A percentile compares a stretch with the other conserved stretches of the same genome.
phyloP scores from a whole-genome alignment of 345 rosid genomes.

The Salix dunnii region DNA sequence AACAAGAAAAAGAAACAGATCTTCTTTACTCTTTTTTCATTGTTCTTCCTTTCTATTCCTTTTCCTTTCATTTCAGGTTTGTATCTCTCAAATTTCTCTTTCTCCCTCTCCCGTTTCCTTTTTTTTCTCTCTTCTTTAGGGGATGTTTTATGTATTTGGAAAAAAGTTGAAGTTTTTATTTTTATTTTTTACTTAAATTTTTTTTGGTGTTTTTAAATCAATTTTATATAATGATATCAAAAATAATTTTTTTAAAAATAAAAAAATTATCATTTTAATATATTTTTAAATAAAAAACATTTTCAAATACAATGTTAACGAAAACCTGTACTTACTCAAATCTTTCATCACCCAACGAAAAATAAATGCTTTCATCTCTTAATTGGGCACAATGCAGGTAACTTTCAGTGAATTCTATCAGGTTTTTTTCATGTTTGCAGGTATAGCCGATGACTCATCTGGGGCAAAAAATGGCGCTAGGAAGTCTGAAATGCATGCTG shows the following conservation, averaged over 20 bases:
- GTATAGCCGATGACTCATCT: slow-evolving; percentile 45
- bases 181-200: too few species aligned
- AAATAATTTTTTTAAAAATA: too few species aligned
- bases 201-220: too few species aligned
- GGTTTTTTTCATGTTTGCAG: slow-evolving; percentile 31
- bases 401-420: too few species aligned
- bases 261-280: too few species aligned
- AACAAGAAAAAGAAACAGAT: slow-evolving; percentile 21
- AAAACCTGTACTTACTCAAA: too few species aligned
- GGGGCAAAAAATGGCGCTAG: slow-evolving; percentile 31
- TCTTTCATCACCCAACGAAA: background rate
- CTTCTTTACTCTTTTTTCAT: slow-evolving; percentile 9
- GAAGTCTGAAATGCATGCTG: slow-evolving; percentile 37
- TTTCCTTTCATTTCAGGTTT: slow-evolving; percentile 56
- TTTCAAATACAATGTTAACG: too few species aligned
- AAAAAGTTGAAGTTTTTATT: too few species aligned
- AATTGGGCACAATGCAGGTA: background rate
- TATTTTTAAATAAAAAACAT: too few species aligned
- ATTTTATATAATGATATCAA: too few species aligned
- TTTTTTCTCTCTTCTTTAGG: background rate
- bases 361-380: background rate
- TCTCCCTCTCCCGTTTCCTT: background rate
- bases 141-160: too few species aligned
- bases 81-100: slow-evolving; percentile 31
- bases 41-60: slow-evolving; percentile 41